Base-by-base conservation (phyloP, 1,139 yeast genomes). In the Debaryomyces robertsiae region DNA sequence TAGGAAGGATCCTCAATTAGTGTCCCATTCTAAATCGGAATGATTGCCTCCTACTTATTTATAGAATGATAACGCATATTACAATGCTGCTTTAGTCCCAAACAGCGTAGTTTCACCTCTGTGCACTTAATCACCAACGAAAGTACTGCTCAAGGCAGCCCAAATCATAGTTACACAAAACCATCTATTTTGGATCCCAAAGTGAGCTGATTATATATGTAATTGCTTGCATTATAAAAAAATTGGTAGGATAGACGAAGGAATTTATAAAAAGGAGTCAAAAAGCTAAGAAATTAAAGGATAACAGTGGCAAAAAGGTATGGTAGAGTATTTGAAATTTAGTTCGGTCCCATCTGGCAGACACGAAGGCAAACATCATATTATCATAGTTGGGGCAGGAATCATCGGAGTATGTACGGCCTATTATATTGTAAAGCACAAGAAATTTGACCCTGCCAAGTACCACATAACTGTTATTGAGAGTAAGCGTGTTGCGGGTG, bases 391-490 rank as follows among this genome's bases (percentile, higher is more conserved):
- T 22, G 97, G 97, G 14, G 98, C 96, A 0, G 98, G 98, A 19
- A 91, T 93, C 54, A 85, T 93, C 30, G 98, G 98, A 19, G 96
- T 89, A 9, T 88, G 96, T 60, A 88, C 95, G 1, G 98, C 98
- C 2, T 93, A 87, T 63, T 93, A 83, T 55, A 64, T 93, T 37
- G 86, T 94, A 3, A 78, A 78, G 46, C 98, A 93, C 60, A 93
- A 95, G 4, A 74, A 76, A 42, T 93, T 83, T 59, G 84, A 85
- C 54, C 79, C 87, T 0, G 67, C 69, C 22, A 82, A 79, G 44
- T 82, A 86, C 56, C 90, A 87, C 54, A 86, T 93, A 49, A 87
- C 96, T 13, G 78, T 93, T n/a, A 63, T 93, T 16, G 98, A 93
- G 61, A 84, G 94, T 41, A 86, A 87, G 50, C 75, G 96, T 54